Percentiles rank a stretch among this genome's conserved stretches.
phyloP scores from a whole-genome alignment of 257 asterid genomes.

The Marsdenia floribunda region DNA sequence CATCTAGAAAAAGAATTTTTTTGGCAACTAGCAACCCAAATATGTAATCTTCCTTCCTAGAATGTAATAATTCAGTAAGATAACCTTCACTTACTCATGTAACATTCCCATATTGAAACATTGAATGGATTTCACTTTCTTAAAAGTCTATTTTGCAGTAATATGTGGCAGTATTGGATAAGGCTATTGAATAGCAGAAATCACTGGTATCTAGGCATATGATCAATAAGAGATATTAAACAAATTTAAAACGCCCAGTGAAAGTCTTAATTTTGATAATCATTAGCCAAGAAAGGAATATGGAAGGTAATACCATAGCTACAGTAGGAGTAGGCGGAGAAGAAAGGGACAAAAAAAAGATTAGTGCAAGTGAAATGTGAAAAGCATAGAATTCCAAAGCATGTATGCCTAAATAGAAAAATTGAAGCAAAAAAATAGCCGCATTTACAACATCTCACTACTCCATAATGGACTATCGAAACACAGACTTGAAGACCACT shows the following conservation, averaged over 20 bases:
- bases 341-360: too few species aligned
- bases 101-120: neutral
- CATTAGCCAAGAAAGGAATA: neutral
- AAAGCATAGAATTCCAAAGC: neutral
- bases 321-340: neutral
- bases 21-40: neutral
- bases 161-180: neutral
- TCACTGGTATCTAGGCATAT: neutral
- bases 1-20: neutral
- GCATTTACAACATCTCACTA: neutral
- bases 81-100: neutral
- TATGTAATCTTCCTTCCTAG: neutral
- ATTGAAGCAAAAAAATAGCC: neutral
- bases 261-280: neutral
- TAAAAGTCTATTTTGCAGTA: neutral
- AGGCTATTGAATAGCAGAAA: neutral
- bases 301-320: neutral
- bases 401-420: neutral
- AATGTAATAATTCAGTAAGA: neutral
- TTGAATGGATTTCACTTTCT: neutral
- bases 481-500: neutral
- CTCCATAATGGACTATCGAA: neutral
- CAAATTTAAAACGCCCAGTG: neutral
- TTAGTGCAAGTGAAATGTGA: neutral
- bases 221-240: neutral